Conservation (phyloP, 768 basidiomycete genomes). For the Lactarius quietus region DNA sequence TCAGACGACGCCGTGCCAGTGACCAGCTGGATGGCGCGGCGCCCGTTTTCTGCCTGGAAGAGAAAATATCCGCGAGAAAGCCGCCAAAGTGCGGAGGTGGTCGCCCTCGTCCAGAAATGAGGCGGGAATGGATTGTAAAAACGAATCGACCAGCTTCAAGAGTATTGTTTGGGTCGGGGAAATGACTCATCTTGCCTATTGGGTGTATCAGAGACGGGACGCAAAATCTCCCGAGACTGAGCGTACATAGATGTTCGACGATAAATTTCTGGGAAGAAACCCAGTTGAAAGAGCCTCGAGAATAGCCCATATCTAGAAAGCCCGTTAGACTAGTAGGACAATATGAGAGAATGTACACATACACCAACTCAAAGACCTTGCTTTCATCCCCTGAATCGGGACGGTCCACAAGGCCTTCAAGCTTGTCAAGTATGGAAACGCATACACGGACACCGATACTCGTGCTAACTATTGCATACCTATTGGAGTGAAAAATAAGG, state of each 20-base stretch:
- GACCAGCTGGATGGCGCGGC: conserved; percentile 19
- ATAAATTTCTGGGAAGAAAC: conserved; percentile 24
- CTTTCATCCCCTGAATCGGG: conserved; percentile 61
- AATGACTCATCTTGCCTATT: conserved; percentile 64
- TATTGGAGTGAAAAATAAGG: conserved; percentile 29
- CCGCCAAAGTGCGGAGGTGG: conserved; percentile 4
- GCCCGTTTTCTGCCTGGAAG: conserved; percentile 3
- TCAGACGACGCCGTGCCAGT: not conserved
- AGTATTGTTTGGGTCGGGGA: conserved; percentile 85
- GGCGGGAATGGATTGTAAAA: conserved; percentile 52
- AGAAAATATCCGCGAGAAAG: conserved; percentile 16
- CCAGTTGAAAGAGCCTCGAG: conserved; percentile 23
- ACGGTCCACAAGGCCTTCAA: conserved; percentile 67
- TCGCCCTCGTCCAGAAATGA: conserved; percentile 2
- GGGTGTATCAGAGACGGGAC: not conserved
- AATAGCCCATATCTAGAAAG: conserved; percentile 23
- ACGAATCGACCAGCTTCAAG: conserved; percentile 83
- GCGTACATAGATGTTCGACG: conserved; percentile 20
- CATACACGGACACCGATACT: conserved; percentile 62
- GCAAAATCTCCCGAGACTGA: not conserved
- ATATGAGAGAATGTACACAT: conserved; percentile 5
- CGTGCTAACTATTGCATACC: conserved; percentile 51
- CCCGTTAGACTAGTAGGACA: conserved; percentile 13
- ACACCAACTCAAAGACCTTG: conserved; percentile 78
- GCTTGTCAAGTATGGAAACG: conserved; percentile 62